Evolutionary conservation across 768 basidiomycete species (phyloP).

Genomic region (Cystobasidium tubakii): DNA sequence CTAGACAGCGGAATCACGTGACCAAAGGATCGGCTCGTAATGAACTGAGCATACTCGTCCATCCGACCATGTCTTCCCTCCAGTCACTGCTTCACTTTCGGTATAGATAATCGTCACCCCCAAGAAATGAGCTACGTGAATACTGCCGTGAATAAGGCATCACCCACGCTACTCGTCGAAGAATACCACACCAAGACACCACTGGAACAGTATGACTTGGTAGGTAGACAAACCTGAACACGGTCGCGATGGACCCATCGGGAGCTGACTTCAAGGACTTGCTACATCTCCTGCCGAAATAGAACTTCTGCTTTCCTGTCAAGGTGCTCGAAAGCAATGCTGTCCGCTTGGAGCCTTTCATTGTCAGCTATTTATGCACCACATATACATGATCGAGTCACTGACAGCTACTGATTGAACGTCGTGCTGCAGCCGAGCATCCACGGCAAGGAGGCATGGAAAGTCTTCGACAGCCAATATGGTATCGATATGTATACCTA

Average conservation of each 20-base stretch:
- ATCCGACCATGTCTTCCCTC: no score
- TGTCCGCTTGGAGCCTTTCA: slow-evolving; percentile 22
- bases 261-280: no score
- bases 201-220: slow-evolving; percentile 23
- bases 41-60: no score
- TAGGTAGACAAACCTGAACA: not conserved
- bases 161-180: not conserved
- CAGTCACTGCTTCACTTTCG: no score
- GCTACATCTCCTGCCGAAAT: not conserved
- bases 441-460: slow-evolving; percentile 22
- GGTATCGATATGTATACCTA: slow-evolving; percentile 10
- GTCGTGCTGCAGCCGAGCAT: slow-evolving; percentile 10
- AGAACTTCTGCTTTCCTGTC: slow-evolving; percentile 31
- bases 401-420: not conserved
- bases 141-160: not conserved
- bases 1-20: no score
- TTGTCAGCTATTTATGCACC: not conserved
- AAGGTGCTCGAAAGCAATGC: slow-evolving; percentile 32
- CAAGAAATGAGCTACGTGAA: slow-evolving; percentile 8
- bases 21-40: no score
- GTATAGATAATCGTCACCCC: no score
- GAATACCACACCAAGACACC: slow-evolving; percentile 25
- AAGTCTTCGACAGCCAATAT: not conserved
- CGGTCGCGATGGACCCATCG: no score
- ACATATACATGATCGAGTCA: not conserved